Evolutionary conservation across 73 alveolate species (phyloP), one percentile per base, ranked within the genome.

Genomic region (Paramecium bursaria): DNA sequence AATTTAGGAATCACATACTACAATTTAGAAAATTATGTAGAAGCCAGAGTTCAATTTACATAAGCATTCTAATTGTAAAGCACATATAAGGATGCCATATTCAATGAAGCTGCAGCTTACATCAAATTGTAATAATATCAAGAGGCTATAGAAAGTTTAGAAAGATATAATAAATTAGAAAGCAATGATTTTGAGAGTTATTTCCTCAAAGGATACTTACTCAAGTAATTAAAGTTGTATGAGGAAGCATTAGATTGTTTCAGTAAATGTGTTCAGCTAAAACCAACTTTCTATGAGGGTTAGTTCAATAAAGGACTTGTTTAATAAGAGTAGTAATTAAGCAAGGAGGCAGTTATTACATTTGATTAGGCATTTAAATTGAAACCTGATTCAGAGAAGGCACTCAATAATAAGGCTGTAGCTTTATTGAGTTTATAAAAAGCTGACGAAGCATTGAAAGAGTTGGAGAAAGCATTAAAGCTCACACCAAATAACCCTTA

Each of bases 101-200:
- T 67, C 17, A 67, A 67, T 67, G 82, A 67, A 44, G 82, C 82
- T 13, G 82, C 82, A 17, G 82, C 82, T 0, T 67, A 67, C 15
- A 67, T 67, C 11, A 67, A 67, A 67, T 67, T 67, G 27, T 21
- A 42, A 67, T 31, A 47, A 67, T 67, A 35, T 27, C 19, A 17
- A 30, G 82, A 67, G 50, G 82, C 82, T 2, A 42, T 67, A 3
- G 22, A 19, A 9, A 35, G 60, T 39, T 67, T 67, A 27, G 82
- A 67, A 1, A 31, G 21, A 4, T 67, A 67, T 21, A 67, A 67
- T 67, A 17, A 67, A 67, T 42, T 67, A 35, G 82, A 67, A 42
- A 67, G 23, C 23, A 67, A 42, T 42, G 82, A 67, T 35, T 67
- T 21, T 42, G 82, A 67, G 13, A 35, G 60, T 67, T 67, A 39